These are phyloP conservation scores for Ceratocystis cubensis DNA, from an alignment of 2,329 filamentous ascomycete genomes.

Conservation along the genomic window DNA sequence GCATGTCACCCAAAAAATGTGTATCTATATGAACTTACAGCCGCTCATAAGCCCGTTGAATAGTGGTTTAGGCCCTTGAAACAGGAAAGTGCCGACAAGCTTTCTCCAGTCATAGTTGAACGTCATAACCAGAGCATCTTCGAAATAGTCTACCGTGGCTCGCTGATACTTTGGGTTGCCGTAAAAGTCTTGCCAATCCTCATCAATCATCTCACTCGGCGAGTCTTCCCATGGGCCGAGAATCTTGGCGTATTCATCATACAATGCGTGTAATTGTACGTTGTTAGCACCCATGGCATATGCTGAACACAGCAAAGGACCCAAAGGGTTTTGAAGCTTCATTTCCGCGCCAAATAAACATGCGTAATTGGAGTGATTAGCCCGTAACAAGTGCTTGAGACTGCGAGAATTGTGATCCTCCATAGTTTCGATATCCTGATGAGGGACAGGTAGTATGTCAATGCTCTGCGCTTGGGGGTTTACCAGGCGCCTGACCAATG, in stretches of 20 bases:
- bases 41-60: constrained; percentile 69
- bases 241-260: constrained; percentile 58
- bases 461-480: constrained; percentile 28
- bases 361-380: constrained; percentile 83
- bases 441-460: constrained; percentile 52
- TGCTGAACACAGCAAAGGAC: constrained; percentile 71
- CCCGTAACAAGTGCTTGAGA: constrained; percentile 78
- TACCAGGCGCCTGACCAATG: constrained; percentile 11
- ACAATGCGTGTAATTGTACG: constrained; percentile 64
- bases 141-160: constrained; percentile 88
- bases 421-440: constrained; percentile 64
- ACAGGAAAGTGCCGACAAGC: constrained; percentile 64
- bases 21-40: constrained; percentile 40
- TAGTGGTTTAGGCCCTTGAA: constrained; percentile 60
- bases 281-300: constrained; percentile 70
- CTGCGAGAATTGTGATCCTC: constrained; percentile 68
- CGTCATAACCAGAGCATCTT: constrained; percentile 66
- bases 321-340: constrained; percentile 65
- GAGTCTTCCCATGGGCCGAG: constrained; percentile 74
- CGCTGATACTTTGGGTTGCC: constrained; percentile 73
- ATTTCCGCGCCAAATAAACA: constrained; percentile 63
- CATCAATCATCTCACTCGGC: constrained; percentile 66
- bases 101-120: constrained; percentile 74
- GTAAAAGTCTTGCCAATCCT: constrained; percentile 78
- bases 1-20: neutral